These are phyloP conservation scores for Musa balbisiana DNA, from an alignment of 202 grass and related monocot genomes.

Conservation along the genomic window DNA sequence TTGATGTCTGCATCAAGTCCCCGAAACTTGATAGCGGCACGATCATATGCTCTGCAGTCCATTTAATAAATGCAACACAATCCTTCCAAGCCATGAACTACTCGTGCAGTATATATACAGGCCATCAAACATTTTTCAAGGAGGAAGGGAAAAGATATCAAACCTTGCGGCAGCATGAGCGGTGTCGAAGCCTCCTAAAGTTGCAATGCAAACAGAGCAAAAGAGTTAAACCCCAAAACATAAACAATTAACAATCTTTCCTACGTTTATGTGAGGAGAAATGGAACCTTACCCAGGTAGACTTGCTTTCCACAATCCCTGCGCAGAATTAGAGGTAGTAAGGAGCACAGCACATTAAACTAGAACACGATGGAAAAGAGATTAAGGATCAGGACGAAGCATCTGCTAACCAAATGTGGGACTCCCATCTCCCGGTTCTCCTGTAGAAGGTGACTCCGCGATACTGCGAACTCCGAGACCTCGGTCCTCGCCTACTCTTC, in stretches of 20 bases:
- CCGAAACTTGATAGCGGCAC: slow-evolving; percentile 17
- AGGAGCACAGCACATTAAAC: not conserved
- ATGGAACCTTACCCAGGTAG: slow-evolving; percentile 6
- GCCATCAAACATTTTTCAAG: not conserved
- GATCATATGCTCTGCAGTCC: slow-evolving; percentile 12
- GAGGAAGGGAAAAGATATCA: not conserved
- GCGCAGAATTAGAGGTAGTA: not conserved
- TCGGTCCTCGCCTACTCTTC: slow-evolving; percentile 76
- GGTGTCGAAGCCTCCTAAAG: slow-evolving; percentile 17
- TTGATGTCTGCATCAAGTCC: slow-evolving; percentile 16
- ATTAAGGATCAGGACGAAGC: not conserved
- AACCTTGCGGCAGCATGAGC: slow-evolving; percentile 26
- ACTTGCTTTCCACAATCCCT: slow-evolving; percentile 20
- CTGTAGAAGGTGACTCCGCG: slow-evolving; percentile 93
- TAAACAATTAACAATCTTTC: not conserved
- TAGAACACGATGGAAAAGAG: slow-evolving; percentile 17
- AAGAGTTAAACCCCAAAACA: not conserved
- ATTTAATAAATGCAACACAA: not conserved
- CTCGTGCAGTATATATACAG: no score
- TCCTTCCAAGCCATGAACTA: not conserved
- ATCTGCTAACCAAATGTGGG: slow-evolving; percentile 56
- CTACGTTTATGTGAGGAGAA: not conserved
- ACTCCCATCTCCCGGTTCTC: slow-evolving; percentile 87
- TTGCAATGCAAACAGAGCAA: not conserved
- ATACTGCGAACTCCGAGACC: slow-evolving; percentile 89